These are phyloP conservation scores for Podila verticillata DNA, from an alignment of 192 early-diverging fungal genomes.

Conservation along the genomic window DNA sequence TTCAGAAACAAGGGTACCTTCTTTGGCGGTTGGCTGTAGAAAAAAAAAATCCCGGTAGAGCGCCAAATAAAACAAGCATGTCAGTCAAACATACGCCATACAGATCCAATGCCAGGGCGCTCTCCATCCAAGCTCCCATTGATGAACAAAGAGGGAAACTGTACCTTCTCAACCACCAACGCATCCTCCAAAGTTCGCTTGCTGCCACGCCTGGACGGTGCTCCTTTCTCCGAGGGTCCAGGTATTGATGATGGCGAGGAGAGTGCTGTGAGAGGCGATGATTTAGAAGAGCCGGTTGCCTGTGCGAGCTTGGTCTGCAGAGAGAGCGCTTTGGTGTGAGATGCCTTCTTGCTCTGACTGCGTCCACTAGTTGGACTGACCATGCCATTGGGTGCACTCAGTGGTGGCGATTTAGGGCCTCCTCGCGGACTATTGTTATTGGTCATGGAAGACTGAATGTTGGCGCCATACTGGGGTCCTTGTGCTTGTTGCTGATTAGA, in stretches of 20 bases:
- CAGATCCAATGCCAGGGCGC: too few relatives aligned
- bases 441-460: constrained; percentile 6
- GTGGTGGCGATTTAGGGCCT: constrained; percentile 22
- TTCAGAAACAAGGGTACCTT: not conserved
- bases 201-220: constrained; percentile 7
- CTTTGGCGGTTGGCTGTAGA: too few relatives aligned
- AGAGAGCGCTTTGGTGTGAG: constrained; percentile 19
- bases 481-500: constrained; percentile 37
- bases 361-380: constrained; percentile 13
- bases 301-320: constrained; percentile 36
- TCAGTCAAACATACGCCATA: too few relatives aligned
- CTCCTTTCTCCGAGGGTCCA: constrained; percentile 6
- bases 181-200: constrained; percentile 33
- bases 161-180: constrained; percentile 20
- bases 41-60: not conserved
- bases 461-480: constrained; percentile 21
- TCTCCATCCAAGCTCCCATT: not conserved
- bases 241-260: constrained; percentile 15
- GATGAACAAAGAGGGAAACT: not conserved
- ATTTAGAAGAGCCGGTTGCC: constrained; percentile 6
- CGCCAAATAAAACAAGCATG: not conserved
- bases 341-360: constrained; percentile 32
- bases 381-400: constrained; percentile 30
- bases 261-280: constrained; percentile 11
- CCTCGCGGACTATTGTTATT: constrained; percentile 6